A percentile compares a stretch with the other conserved stretches of the same genome.
phyloP scores from a whole-genome alignment of 306 rosid species.

The Canavalia ensiformis region DNA sequence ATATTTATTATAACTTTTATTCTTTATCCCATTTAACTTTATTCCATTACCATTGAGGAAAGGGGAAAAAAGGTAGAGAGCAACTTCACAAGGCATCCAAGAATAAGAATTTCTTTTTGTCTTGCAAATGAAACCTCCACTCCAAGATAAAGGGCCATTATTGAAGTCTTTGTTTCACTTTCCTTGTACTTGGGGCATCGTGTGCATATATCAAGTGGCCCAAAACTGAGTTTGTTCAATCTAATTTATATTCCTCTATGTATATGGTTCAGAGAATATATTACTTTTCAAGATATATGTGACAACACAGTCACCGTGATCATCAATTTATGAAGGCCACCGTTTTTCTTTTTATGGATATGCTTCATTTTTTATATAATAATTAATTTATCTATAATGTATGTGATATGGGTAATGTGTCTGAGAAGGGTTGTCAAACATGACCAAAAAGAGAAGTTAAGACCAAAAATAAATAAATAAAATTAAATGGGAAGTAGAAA shows the following conservation, averaged over 20 bases:
- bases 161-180: slow-evolving; percentile 5
- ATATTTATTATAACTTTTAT: neutral
- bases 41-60: neutral
- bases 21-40: neutral
- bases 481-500: too few relatives aligned
- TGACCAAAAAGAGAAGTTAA: too few relatives aligned
- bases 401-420: neutral
- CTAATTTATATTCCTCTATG: neutral
- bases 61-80: neutral
- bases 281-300: neutral
- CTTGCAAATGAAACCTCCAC: neutral
- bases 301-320: neutral
- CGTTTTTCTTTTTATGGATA: neutral
- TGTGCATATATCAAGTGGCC: neutral
- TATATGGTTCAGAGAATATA: neutral
- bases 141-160: slow-evolving; percentile 7
- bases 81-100: neutral
- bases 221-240: neutral
- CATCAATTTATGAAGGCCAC: neutral
- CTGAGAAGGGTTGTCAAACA: neutral
- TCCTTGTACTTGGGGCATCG: neutral
- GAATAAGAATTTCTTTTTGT: slow-evolving; percentile 17
- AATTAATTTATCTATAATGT: neutral
- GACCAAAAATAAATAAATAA: too few relatives aligned
- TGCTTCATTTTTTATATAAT: neutral